Evolutionary conservation across 805 yeast species (phyloP), one percentile per base, ranked within the genome.

Genomic region (Ogataea neopini): DNA sequence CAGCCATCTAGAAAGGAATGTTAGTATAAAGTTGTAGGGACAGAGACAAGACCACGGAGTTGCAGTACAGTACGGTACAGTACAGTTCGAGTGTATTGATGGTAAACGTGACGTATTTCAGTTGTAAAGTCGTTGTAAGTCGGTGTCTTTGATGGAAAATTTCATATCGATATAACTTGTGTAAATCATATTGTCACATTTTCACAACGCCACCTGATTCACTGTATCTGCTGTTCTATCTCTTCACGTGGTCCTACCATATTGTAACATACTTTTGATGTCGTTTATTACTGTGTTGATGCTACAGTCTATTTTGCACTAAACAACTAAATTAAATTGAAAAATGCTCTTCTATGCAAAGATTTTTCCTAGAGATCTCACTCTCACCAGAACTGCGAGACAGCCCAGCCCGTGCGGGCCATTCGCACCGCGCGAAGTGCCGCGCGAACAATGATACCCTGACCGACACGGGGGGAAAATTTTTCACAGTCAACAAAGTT

Each of bases 1-100:
- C 89, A 82, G 98, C 96, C 98, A 94, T 86, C 84, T 75, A 60
- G 41, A 50, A 3, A 18, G 43, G 38, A 20, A 20, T 19, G 47
- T 36, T 43, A 28, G 47, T 43, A 18, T 35, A 28, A 43, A 46
- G 17, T 11, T 17, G 15, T 18, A 7, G 15, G 35, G 35, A 32
- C 6, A 9, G 15, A 4, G 8, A 8, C 8, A 8, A 8, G 25
- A 22, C 25, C 25, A 22, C 25, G 5, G 17, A 25, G 28, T 25
- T n/a, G n/a, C n/a, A n/a, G n/a, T n/a, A n/a, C n/a, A n/a, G n/a
- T n/a, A n/a, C n/a, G n/a, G n/a, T n/a, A n/a, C n/a, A n/a, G n/a
- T n/a, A n/a, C n/a, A n/a, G n/a, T n/a, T n/a, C n/a, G n/a, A n/a
- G n/a, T n/a, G n/a, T n/a, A n/a, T n/a, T n/a, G n/a, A n/a, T n/a